phyloP scores from a whole-genome alignment of 768 basidiomycete genomes.

The Phylloporus sp. region DNA sequence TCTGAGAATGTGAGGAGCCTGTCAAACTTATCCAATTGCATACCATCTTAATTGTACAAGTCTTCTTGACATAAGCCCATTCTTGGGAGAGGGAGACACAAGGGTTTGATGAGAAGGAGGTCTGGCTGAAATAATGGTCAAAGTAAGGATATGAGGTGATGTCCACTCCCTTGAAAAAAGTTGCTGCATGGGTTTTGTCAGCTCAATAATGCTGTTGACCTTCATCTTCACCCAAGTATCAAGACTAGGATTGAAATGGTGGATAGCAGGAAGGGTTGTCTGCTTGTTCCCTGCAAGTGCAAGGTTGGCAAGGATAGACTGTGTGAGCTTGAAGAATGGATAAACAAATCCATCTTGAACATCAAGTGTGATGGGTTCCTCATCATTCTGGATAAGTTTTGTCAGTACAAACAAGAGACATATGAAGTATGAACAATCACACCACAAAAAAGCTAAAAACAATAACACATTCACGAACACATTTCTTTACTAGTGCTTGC shows the following conservation, averaged over 20 bases:
- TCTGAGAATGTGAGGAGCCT: no score
- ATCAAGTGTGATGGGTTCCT: background rate
- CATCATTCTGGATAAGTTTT: background rate
- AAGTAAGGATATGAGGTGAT: background rate
- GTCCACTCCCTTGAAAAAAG: background rate
- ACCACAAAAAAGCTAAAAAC: background rate
- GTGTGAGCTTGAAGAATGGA: background rate
- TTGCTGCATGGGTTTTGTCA: background rate
- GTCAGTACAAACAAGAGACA: no score
- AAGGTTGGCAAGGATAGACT: background rate
- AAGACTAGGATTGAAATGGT: background rate
- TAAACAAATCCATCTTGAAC: conserved; percentile 1
- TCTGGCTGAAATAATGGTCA: no score
- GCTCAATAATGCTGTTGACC: background rate
- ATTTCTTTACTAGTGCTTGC: background rate
- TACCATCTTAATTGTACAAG: no score
- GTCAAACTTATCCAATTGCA: no score
- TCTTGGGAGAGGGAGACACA: background rate
- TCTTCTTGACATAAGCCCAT: no score
- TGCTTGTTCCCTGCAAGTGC: no score
- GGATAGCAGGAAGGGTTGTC: background rate
- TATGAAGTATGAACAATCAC: no score
- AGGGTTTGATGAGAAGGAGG: no score
- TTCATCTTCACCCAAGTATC: background rate
- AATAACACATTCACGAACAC: background rate